phyloP scores from a whole-genome alignment of 2,329 filamentous ascomycete species.

The Ceratocystiopsis minuta region DNA sequence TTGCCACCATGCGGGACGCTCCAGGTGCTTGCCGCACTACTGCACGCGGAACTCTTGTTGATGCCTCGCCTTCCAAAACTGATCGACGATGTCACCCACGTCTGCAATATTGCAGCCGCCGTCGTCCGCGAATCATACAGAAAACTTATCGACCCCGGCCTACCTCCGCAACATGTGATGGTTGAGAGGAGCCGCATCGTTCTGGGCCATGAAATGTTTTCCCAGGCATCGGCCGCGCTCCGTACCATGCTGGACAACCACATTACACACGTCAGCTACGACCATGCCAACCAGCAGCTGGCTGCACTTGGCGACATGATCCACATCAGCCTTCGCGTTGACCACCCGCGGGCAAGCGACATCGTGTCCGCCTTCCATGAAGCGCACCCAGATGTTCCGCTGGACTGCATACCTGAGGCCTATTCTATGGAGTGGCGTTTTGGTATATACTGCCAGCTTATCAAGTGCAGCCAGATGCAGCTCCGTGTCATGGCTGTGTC shows the following conservation, averaged over 20 bases:
- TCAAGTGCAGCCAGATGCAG: constrained; percentile 79
- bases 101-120: constrained; percentile 19
- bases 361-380: too few relatives aligned
- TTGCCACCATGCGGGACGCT: constrained; percentile 23
- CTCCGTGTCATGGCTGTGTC: constrained; percentile 63
- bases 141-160: constrained; percentile 7
- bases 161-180: background rate
- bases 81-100: constrained; percentile 22
- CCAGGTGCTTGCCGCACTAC: constrained; percentile 22
- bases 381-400: too few relatives aligned
- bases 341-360: too few relatives aligned
- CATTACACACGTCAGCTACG: constrained; percentile 30
- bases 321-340: constrained; percentile 20
- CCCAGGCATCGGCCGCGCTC: constrained; percentile 23
- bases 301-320: constrained; percentile 26
- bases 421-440: constrained; percentile 53
- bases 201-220: constrained; percentile 23
- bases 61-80: constrained; percentile 29
- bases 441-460: constrained; percentile 47
- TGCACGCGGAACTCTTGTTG: constrained; percentile 21
- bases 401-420: constrained; percentile 25
- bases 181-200: constrained; percentile 6
- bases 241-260: constrained; percentile 34
- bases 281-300: constrained; percentile 23
- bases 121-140: constrained; percentile 16